Evolutionary conservation across 345 rosid species (phyloP).

Genomic region (Linum usitatissimum): DNA sequence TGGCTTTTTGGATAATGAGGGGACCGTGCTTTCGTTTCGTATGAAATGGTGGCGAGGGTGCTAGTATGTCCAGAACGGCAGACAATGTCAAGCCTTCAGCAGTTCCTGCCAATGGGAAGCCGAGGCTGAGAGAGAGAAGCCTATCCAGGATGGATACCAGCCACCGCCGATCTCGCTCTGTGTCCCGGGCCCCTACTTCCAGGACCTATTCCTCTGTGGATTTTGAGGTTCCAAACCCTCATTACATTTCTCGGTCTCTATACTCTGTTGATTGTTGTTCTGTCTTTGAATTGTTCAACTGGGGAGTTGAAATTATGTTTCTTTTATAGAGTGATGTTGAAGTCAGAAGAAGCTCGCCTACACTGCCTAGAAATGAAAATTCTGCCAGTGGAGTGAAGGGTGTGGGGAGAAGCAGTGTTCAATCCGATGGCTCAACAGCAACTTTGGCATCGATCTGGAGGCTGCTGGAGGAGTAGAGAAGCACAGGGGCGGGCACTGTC

Average conservation of each 20-base stretch:
- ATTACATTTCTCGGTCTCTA: neutral
- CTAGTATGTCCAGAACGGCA: constrained; percentile 30
- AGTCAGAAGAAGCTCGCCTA: constrained; percentile 20
- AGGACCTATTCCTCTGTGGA: constrained; percentile 16
- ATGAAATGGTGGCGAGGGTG: too few relatives aligned
- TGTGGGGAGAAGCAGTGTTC: constrained; percentile 15
- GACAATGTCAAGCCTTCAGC: constrained; percentile 11
- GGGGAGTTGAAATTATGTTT: constrained; percentile 25
- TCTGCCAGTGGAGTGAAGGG: constrained; percentile 3
- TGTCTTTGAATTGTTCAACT: too few relatives aligned
- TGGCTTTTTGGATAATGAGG: too few relatives aligned
- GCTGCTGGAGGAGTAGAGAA: too few relatives aligned
- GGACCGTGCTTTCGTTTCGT: too few relatives aligned
- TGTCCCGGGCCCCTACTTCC: constrained; percentile 36
- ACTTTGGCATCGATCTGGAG: constrained; percentile 46
- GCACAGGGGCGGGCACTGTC: too few relatives aligned
- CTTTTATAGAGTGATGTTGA: constrained; percentile 35
- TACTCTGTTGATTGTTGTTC: constrained; percentile 7
- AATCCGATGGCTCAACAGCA: constrained; percentile 20
- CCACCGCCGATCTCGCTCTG: constrained; percentile 36
- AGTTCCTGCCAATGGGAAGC: constrained; percentile 16
- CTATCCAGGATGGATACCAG: constrained; percentile 29
- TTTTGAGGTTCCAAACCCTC: constrained; percentile 31
- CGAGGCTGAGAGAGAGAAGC: constrained; percentile 20
- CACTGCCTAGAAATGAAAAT: constrained; percentile 15